A percentile compares a stretch with the other conserved stretches of the same genome.
Conservation (phyloP, 805 yeast genomes). For the Kodamaea lidongshanica region DNA sequence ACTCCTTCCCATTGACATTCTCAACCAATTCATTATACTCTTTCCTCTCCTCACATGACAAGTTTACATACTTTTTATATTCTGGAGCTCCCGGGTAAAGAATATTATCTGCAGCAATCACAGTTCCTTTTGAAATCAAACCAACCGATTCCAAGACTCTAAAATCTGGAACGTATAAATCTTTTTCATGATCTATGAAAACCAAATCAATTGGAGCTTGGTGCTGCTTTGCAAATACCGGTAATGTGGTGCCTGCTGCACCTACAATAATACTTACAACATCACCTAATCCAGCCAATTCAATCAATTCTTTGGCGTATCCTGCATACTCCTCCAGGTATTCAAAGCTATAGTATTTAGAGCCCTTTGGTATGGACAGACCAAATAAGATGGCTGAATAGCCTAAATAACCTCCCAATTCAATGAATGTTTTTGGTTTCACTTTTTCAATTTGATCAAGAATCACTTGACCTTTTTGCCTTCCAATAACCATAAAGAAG, state of each 20-base stretch:
- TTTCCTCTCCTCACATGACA: slow-evolving; percentile 32
- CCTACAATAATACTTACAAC: slow-evolving; percentile 30
- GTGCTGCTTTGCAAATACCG: slow-evolving; percentile 17
- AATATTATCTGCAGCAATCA: slow-evolving; percentile 35
- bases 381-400: slow-evolving; percentile 34
- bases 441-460: slow-evolving; percentile 17
- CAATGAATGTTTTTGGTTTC: slow-evolving; percentile 24
- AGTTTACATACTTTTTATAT: slow-evolving; percentile 31
- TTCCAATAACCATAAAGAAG: slow-evolving; percentile 29
- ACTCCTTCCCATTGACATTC: slow-evolving; percentile 24
- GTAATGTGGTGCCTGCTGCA: slow-evolving; percentile 23
- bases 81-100: slow-evolving; percentile 33
- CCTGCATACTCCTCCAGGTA: slow-evolving; percentile 24
- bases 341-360: slow-evolving; percentile 32
- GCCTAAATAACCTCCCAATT: slow-evolving; percentile 31
- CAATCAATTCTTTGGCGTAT: slow-evolving; percentile 23
- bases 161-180: slow-evolving; percentile 35
- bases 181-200: slow-evolving; percentile 38
- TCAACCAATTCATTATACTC: slow-evolving; percentile 18
- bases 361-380: slow-evolving; percentile 17
- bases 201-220: slow-evolving; percentile 26
- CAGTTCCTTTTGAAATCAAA: slow-evolving; percentile 34
- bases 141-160: slow-evolving; percentile 36
- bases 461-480: slow-evolving; percentile 22
- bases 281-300: slow-evolving; percentile 28